Base-by-base conservation (phyloP, 2,329 filamentous ascomycete species). In the Curvularia lunata region DNA sequence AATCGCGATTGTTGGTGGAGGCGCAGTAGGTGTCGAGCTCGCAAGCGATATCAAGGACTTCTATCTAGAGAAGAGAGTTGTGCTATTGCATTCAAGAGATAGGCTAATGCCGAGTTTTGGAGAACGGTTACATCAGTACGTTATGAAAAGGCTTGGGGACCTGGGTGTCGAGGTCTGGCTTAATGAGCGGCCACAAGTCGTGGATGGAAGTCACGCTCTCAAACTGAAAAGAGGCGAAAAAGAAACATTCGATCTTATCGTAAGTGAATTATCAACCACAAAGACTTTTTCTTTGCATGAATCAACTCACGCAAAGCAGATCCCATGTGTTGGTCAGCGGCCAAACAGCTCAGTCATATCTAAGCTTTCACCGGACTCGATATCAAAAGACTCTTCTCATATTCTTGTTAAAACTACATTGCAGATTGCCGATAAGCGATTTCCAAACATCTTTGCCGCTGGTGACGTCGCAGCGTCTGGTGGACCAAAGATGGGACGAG, bases 1-100 rank as follows among this genome's bases (percentile, higher is more conserved):
- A 0, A 77, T 85, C 30, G 71, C 74, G 42, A 73, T 79, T 8
- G 57, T 74, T 7, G 86, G 86, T 1, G 86, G 85, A 0, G 86
- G 86, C 2, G 85, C 86, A 0, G 86, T 86, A 0, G 86, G 86
- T 1, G 83, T 88, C 0, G 84, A 88, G 71, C 73, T 88, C 32
- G 85, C 85, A 0, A 81, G 84, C 0, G 86, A 89, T 65, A 82
- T 84, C 9, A 87, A 86, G 70, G 78, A 78, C 5, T 68, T 76
- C 9, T 86, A 85, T 61, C 84, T 85, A 0, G 78, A 82, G 6
- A 88, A 88, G 72, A 71, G 75, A 0, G 82, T 89, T 9, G 80
- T 80, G 0, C 68, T 89, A 6, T 78, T 89, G 0, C 86, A 88
- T 68, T 88, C 86, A 1, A 76, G 85, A 16, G 69, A 74, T 1